Evolutionary conservation across 108 stramenopile genomes (phyloP).

Genomic region (Nitzschia sp.): DNA sequence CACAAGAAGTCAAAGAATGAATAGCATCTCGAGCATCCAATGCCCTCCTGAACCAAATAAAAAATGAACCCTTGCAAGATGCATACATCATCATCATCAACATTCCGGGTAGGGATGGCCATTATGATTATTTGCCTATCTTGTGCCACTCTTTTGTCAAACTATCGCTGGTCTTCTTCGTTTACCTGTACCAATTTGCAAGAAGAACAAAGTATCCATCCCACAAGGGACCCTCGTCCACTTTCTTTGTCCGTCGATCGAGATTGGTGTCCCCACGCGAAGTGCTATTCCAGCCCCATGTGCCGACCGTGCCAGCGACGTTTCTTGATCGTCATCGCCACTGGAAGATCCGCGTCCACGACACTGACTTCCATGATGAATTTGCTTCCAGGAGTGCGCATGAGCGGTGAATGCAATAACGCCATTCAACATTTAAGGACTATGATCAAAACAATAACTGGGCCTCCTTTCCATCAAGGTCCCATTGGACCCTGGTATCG

Average conservation of each 20-base stretch:
- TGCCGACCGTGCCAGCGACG: slow-evolving; percentile 35
- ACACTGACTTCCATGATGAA: slow-evolving; percentile 37
- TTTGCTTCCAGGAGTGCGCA: slow-evolving; percentile 29
- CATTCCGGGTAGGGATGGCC: no score
- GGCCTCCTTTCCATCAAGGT: neutral
- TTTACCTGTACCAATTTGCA: no score
- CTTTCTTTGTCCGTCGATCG: neutral
- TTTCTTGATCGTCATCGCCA: slow-evolving; percentile 34
- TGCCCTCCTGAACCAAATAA: no score
- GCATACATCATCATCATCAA: no score
- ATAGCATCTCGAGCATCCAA: no score
- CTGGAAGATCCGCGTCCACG: slow-evolving; percentile 36
- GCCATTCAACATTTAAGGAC: slow-evolving; percentile 6
- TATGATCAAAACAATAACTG: neutral
- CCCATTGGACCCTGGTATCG: neutral
- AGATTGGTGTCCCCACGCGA: neutral
- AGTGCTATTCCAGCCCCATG: neutral
- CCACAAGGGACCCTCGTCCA: no score
- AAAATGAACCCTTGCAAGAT: no score
- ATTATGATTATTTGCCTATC: no score
- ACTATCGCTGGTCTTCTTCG: no score
- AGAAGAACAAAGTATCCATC: no score
- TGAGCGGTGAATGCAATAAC: slow-evolving; percentile 39
- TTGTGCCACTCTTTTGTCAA: no score
- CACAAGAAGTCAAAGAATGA: no score